A percentile compares a stretch with the other conserved stretches of the same genome.
phyloP scores from a whole-genome alignment of 2,329 filamentous ascomycete species.

The Fusarium temperatum region DNA sequence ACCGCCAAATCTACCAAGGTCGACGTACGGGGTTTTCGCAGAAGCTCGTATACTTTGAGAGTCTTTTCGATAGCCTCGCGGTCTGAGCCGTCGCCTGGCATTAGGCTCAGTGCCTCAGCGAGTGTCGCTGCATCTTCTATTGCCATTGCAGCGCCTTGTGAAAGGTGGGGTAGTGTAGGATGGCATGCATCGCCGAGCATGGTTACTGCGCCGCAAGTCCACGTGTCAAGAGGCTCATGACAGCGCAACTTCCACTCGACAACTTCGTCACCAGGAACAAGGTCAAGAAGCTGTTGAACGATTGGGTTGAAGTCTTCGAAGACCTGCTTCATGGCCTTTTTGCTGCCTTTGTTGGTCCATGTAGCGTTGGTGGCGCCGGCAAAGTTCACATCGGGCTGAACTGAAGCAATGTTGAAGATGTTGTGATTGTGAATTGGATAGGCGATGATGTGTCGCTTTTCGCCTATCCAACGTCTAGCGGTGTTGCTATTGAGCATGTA shows the following conservation, averaged over 20 bases:
- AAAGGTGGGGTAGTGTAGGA: conserved; percentile 7
- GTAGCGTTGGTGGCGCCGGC: conserved; percentile 7
- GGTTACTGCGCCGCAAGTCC: not conserved
- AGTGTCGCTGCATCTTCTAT: conserved; percentile 3
- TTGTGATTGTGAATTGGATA: conserved; percentile 23
- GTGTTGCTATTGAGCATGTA: conserved; percentile 13
- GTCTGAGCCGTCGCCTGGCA: not conserved
- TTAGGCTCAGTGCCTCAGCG: not conserved
- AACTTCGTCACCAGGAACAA: not conserved
- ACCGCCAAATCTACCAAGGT: conserved; percentile 7
- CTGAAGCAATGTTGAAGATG: conserved; percentile 18
- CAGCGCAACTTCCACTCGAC: conserved; percentile 16
- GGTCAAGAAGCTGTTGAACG: conserved; percentile 1
- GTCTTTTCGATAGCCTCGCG: not conserved
- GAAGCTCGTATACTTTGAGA: not conserved
- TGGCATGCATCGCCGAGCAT: conserved; percentile 15
- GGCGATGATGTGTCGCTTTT: conserved; percentile 13
- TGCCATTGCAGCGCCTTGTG: conserved; percentile 16
- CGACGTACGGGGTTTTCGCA: not conserved
- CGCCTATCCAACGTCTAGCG: conserved; percentile 4
- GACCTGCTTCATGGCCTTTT: conserved; percentile 17
- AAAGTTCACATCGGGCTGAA: conserved; percentile 19
- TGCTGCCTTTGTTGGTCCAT: conserved; percentile 19
- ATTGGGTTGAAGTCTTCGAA: conserved; percentile 14
- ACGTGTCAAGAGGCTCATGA: conserved; percentile 9